phyloP scores from a whole-genome alignment of 352 stramenopile species.

The Phytophthora ramorum region DNA sequence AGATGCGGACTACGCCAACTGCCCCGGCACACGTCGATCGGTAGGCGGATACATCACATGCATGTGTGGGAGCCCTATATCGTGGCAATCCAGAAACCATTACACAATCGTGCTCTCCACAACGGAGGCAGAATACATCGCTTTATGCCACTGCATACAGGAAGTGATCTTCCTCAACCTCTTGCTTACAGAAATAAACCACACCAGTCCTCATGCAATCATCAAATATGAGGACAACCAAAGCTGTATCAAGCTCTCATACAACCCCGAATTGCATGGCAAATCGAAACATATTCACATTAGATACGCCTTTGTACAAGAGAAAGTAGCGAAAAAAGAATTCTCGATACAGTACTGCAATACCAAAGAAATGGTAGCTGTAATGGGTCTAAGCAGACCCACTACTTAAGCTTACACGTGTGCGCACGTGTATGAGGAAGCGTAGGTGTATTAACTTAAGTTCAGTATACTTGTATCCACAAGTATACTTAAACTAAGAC shows the following conservation, averaged over 20 bases:
- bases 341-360: slow-evolving; percentile 19
- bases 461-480: too few species aligned
- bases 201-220: slow-evolving; percentile 3
- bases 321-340: slow-evolving; percentile 33
- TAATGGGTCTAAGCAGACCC: too few species aligned
- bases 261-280: slow-evolving; percentile 38
- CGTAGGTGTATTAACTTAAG: too few species aligned
- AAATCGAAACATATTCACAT: slow-evolving; percentile 43
- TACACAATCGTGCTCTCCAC: slow-evolving; percentile 36
- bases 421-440: too few species aligned
- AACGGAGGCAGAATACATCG: slow-evolving; percentile 31
- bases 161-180: slow-evolving; percentile 11
- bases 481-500: too few species aligned
- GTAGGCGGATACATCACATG: slow-evolving; percentile 27
- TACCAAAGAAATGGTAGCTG: slow-evolving; percentile 11
- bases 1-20: slow-evolving; percentile 37
- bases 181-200: background rate
- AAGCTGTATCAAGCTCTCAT: slow-evolving; percentile 40
- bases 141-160: too few species aligned
- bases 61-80: slow-evolving; percentile 23
- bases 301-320: slow-evolving; percentile 44
- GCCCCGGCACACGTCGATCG: slow-evolving; percentile 23
- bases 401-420: too few species aligned
- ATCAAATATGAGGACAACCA: slow-evolving; percentile 45
- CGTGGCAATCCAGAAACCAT: slow-evolving; percentile 28